A percentile compares a stretch with the other conserved stretches of the same genome.
These are phyloP conservation scores for Candida schatavii DNA, from an alignment of 805 yeast genomes.

Conservation along the genomic window DNA sequence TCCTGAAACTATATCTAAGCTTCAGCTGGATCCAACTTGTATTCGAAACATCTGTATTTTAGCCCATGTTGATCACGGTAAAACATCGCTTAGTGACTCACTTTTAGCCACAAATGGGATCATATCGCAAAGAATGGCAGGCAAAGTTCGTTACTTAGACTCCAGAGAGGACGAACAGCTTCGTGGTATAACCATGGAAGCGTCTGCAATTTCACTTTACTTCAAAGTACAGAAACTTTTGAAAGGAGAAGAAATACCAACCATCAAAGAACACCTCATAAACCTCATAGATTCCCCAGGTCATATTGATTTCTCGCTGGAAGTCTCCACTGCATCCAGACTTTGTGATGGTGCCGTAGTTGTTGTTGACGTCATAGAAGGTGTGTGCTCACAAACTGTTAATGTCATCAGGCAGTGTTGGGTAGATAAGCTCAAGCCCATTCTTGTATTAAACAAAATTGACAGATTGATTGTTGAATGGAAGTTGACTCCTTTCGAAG, in stretches of 20 bases:
- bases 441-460: conserved; percentile 85
- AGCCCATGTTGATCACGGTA: conserved; percentile 99
- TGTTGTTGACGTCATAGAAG: conserved; percentile 94
- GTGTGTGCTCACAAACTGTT: conserved; percentile 96
- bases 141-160: conserved; percentile 88
- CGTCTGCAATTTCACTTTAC: conserved; percentile 91
- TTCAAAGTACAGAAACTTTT: conserved; percentile 60
- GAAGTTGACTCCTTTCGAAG: conserved; percentile 78
- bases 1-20: conserved; percentile 56
- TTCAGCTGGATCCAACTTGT: conserved; percentile 67
- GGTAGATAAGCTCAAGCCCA: conserved; percentile 86
- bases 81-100: conserved; percentile 91
- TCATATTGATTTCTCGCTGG: conserved; percentile 96
- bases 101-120: conserved; percentile 93
- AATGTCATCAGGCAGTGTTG: conserved; percentile 94
- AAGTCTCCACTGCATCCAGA: conserved; percentile 93
- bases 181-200: conserved; percentile 97
- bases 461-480: conserved; percentile 84
- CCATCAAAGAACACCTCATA: conserved; percentile 73
- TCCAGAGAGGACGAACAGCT: conserved; percentile 94
- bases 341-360: conserved; percentile 97
- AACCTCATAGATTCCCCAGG: conserved; percentile 98
- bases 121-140: conserved; percentile 92
- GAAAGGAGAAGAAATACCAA: conserved; percentile 23
- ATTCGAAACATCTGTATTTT: conserved; percentile 90